These are phyloP conservation scores for Massarina eburnea DNA, from an alignment of 2,329 filamentous ascomycete genomes.

Conservation along the genomic window DNA sequence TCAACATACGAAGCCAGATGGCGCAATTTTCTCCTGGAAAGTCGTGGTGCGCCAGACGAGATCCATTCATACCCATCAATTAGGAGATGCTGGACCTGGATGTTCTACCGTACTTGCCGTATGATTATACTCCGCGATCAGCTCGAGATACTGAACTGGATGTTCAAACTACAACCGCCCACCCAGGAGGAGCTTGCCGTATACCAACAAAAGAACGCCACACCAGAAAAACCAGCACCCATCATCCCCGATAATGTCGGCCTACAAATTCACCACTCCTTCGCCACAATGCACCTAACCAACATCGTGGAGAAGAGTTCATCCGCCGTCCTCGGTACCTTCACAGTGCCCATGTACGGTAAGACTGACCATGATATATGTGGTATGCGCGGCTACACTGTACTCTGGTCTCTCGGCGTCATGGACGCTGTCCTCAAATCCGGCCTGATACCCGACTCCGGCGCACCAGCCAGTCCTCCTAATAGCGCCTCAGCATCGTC, in stretches of 20 bases:
- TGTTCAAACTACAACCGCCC: conserved; percentile 25
- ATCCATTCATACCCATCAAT: conserved; percentile 27
- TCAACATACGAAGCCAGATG: conserved; percentile 23
- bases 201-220: neutral
- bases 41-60: conserved; percentile 27
- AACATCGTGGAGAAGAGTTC: conserved; percentile 26
- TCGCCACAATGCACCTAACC: conserved; percentile 22
- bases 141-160: conserved; percentile 35
- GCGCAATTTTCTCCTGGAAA: conserved; percentile 23
- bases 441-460: conserved; percentile 27
- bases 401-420: conserved; percentile 29
- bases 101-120: conserved; percentile 31
- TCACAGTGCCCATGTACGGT: conserved; percentile 26
- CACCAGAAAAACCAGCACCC: conserved; percentile 5
- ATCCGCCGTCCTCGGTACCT: conserved; percentile 24
- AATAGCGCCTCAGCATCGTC: neutral
- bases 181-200: neutral
- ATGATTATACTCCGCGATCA: conserved; percentile 31
- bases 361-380: conserved; percentile 26
- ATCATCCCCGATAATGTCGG: conserved; percentile 14
- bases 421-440: conserved; percentile 29
- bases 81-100: conserved; percentile 30
- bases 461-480: conserved; percentile 6
- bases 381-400: conserved; percentile 31
- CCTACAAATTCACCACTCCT: conserved; percentile 19